Conservation (phyloP, 805 yeast species). For the Kluyveromyces lactis region DNA sequence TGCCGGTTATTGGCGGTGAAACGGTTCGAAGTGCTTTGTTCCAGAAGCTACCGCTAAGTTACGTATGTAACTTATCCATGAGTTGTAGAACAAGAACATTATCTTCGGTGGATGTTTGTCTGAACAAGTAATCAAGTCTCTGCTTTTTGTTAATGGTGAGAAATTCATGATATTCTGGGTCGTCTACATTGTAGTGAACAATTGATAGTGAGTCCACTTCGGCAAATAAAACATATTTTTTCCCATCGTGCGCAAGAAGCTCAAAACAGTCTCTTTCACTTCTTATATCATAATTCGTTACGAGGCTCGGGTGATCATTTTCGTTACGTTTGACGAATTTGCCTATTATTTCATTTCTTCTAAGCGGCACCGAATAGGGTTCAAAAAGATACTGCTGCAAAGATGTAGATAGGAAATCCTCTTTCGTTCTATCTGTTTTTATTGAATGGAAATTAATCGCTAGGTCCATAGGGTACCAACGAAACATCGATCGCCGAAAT, state of each 20-base stretch:
- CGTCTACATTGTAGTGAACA: background rate
- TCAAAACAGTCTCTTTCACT: background rate
- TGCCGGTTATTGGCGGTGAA: too few relatives aligned
- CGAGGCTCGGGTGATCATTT: background rate
- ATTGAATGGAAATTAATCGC: background rate
- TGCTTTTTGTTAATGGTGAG: background rate
- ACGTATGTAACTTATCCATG: background rate
- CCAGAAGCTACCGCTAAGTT: too few relatives aligned
- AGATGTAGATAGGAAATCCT: background rate
- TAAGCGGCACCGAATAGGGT: background rate
- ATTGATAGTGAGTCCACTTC: background rate
- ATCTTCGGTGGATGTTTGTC: background rate
- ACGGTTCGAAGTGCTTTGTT: too few relatives aligned
- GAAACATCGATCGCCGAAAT: background rate
- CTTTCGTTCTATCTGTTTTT: too few relatives aligned
- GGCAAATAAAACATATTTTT: background rate
- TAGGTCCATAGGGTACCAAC: conserved; percentile 1
- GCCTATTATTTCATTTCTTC: background rate
- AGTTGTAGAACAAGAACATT: background rate
- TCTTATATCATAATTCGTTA: background rate
- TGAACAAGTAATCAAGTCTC: conserved; percentile 1
- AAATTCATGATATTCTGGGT: background rate
- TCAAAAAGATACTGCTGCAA: background rate
- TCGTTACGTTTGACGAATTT: background rate
- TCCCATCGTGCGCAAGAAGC: background rate